phyloP scores from a whole-genome alignment of 305 asterid species.

The Solanum hybrid region DNA sequence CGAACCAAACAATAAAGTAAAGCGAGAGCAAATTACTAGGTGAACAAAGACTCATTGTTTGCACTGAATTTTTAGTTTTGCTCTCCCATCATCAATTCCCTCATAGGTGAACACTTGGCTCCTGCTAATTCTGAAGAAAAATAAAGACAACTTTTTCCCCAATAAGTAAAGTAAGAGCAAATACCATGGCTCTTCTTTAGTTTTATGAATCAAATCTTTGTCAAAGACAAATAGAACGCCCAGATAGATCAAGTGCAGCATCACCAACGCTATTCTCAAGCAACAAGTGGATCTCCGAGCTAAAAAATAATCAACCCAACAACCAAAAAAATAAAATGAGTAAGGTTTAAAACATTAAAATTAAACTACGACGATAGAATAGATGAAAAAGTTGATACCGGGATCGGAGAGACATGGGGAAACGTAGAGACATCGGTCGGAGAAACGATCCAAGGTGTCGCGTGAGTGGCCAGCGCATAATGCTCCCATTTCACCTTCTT shows the following conservation, averaged over 20 bases:
- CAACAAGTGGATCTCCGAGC: constrained; percentile 75
- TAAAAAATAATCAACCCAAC: constrained; percentile 17
- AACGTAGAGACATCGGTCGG: constrained; percentile 66
- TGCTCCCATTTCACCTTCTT: constrained; percentile 41
- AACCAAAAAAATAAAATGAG: neutral
- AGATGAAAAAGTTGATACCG: constrained; percentile 24
- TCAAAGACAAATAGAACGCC: constrained; percentile 58
- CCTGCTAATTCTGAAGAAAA: neutral
- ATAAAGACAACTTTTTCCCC: neutral
- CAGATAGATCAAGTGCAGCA: constrained; percentile 61
- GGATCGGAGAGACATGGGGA: constrained; percentile 91
- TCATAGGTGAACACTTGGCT: neutral
- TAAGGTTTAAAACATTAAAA: neutral
- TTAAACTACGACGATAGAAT: neutral
- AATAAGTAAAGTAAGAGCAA: constrained; percentile 5
- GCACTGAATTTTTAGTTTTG: neutral
- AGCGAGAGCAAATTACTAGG: neutral
- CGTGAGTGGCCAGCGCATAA: constrained; percentile 38
- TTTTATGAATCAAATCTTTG: constrained; percentile 51
- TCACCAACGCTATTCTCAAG: constrained; percentile 61
- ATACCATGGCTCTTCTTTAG: constrained; percentile 68
- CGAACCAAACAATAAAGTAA: neutral
- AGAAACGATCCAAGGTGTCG: constrained; percentile 44
- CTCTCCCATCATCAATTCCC: neutral
- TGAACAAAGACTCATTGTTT: neutral